phyloP scores from a whole-genome alignment of 139 green algal species.

The Coelastrella sp. region DNA sequence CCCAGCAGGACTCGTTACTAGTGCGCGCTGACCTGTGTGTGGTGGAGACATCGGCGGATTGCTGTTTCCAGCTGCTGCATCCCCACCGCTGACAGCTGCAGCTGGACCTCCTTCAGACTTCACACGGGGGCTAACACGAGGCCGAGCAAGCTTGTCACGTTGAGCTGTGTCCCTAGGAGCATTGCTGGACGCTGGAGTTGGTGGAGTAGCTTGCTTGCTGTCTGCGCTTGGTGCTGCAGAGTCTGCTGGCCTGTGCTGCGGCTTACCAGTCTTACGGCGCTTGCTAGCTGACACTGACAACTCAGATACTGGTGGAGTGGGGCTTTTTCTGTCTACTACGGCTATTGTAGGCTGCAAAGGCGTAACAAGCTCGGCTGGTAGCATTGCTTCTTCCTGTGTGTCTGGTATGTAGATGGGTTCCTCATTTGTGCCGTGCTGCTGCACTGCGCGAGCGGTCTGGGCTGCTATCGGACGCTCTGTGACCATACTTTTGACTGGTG shows the following conservation, averaged over 20 bases:
- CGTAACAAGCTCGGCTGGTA: neutral
- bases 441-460: neutral
- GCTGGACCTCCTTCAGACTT: neutral
- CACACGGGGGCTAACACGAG: neutral
- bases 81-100: constrained; percentile 3
- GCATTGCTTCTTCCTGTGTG: constrained; percentile 2
- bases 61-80: constrained; percentile 16
- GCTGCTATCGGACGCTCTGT: neutral
- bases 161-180: neutral
- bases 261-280: constrained; percentile 43
- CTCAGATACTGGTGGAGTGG: neutral
- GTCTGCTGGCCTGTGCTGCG: constrained; percentile 16
- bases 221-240: neutral
- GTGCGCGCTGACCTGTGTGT: neutral
- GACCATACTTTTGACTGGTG: neutral
- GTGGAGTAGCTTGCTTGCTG: neutral
- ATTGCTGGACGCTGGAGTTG: neutral
- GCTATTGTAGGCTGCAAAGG: neutral
- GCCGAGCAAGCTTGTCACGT: constrained; percentile 2
- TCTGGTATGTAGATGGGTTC: neutral
- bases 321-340: neutral
- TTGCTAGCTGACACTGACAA: constrained; percentile 24
- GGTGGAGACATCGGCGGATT: constrained; percentile 36
- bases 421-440: neutral
- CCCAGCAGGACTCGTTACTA: no score